Evolutionary conservation across 148 eudicot genomes (phyloP).

Genomic region (Talinum fruticosum): DNA sequence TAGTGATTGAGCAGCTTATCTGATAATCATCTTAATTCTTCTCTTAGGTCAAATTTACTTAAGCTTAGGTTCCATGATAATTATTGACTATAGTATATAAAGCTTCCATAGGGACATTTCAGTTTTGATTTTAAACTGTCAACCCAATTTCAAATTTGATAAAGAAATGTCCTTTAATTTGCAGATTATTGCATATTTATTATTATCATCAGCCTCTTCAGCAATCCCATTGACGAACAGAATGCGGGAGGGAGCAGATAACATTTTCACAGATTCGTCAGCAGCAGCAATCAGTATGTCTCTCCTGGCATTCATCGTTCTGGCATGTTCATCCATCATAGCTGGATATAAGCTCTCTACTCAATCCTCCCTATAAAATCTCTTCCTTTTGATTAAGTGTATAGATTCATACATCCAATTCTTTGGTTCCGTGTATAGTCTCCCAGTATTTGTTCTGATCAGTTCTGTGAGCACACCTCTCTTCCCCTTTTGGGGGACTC

Average conservation of each 20-base stretch:
- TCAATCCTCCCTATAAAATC: constrained; percentile 35
- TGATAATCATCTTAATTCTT: constrained; percentile 6
- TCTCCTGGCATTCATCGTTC: constrained; percentile 58
- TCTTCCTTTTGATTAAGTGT: neutral
- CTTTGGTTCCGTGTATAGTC: constrained; percentile 23
- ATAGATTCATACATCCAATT: constrained; percentile 19
- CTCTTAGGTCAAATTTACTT: neutral
- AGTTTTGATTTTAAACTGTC: neutral
- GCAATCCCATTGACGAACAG: constrained; percentile 74
- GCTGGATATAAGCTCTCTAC: constrained; percentile 78
- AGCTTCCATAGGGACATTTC: neutral
- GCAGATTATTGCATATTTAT: constrained; percentile 71
- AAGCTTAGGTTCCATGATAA: neutral
- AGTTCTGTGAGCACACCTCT: neutral
- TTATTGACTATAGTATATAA: neutral
- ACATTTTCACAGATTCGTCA: constrained; percentile 73
- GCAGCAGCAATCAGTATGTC: constrained; percentile 79
- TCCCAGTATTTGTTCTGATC: neutral
- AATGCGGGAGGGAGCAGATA: constrained; percentile 64
- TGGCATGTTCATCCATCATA: constrained; percentile 58
- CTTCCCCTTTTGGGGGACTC: neutral
- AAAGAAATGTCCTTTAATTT: neutral
- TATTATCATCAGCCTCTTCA: constrained; percentile 77
- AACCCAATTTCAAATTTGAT: neutral
- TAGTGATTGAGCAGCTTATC: neutral